Base-by-base conservation (phyloP, 2,329 filamentous ascomycete genomes). In the Conoideocrella luteorostrata region DNA sequence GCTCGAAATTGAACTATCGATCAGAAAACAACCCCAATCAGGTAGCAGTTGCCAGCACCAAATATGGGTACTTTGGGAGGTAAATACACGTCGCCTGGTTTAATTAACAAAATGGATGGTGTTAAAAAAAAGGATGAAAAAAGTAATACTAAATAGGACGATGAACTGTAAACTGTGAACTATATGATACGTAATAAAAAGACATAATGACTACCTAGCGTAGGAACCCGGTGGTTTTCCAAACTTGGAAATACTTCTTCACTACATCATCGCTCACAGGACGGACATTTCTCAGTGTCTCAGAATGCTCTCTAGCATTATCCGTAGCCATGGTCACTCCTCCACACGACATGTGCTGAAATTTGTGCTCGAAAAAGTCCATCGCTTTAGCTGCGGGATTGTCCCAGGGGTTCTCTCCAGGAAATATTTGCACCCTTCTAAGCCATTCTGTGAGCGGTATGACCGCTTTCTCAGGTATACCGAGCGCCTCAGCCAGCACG, bases 341-440 rank as follows among this genome's bases (percentile, higher is more conserved):
- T 7, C 44, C 44, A 26, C 39, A 46, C 6, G 26, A 22, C 39
- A 46, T 43, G 7, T 35, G 44, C 10, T 12, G 5, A 17, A 46
- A 43, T 7, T 42, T 39, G 11, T 42, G 15, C 6, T 20, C 20
- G 7, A 46, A 21, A 21, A 46, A 46, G 9, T 46, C 44, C 3
- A 30, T 9, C 3, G 24, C 7, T 10, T 30, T 18, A 12, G 22
- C 17, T 13, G 44, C 28, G 3, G 44, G 44, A 20, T 46, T 39
- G n/a, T 30, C 32, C 2, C 38, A 21, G 15, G 20, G 20, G 15
- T 29, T 40, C 15, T 15, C 28, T 13, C 11, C 29, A 2, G 36
- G 36, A 20, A 18, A 45, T 7, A 13, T 29, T 11, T 29, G 35
- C 18, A 43, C 41, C 11, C 39, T 15, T 9, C 24, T 7, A 7